These are phyloP conservation scores for Abelmoschus esculentus DNA, from an alignment of 345 rosid genomes.

Conservation along the genomic window DNA sequence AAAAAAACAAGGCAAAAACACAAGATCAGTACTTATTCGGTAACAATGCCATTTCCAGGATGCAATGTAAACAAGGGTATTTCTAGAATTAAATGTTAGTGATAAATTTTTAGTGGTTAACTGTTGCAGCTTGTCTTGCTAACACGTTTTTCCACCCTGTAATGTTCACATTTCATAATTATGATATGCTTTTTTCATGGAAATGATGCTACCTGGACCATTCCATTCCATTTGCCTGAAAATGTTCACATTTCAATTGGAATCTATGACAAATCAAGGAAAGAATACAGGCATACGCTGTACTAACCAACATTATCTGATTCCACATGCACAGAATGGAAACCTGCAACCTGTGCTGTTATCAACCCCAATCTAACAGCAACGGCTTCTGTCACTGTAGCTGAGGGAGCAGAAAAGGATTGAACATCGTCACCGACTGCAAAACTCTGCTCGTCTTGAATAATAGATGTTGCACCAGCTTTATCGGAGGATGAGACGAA, in stretches of 20 bases:
- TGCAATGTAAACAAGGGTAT: not conserved
- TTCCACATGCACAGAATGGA: no score
- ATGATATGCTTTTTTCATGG: not conserved
- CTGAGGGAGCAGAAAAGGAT: no score
- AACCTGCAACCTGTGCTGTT: no score
- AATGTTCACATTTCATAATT: not conserved
- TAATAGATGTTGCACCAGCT: no score
- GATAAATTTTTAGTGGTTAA: not conserved
- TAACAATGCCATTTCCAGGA: not conserved
- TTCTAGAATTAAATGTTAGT: not conserved
- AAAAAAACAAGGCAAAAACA: no score
- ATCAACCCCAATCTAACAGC: no score
- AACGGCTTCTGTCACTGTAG: no score
- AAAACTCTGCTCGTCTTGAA: no score
- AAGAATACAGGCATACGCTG: not conserved
- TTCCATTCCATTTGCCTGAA: not conserved
- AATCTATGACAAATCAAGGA: conserved; percentile 35
- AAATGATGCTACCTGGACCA: not conserved
- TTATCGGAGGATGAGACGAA: no score
- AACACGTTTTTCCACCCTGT: not conserved
- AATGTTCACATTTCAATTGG: conserved; percentile 20
- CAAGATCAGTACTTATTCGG: not conserved
- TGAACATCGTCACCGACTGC: no score
- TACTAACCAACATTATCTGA: not conserved
- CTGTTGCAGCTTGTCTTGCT: not conserved